Evolutionary conservation across 2,329 filamentous ascomycete species (phyloP).

Genomic region (Ceratocystis ficicola): DNA sequence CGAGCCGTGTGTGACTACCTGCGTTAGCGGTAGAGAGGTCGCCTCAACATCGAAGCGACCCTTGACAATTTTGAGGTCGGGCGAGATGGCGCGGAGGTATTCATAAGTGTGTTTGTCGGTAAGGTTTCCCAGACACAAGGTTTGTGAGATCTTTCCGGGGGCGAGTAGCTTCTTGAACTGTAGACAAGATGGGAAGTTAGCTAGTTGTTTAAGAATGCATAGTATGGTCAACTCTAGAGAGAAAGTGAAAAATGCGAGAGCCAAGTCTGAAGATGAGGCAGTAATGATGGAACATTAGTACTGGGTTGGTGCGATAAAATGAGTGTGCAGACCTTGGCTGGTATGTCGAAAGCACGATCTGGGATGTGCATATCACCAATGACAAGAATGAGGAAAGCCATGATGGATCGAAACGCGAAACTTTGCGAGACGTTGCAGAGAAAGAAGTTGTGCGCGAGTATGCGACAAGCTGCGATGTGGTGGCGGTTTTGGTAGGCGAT

Average conservation of each 20-base stretch:
- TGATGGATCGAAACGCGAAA: slow-evolving; percentile 35
- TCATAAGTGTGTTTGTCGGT: slow-evolving; percentile 72
- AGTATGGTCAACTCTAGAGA: background rate
- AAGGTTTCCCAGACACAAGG: slow-evolving; percentile 66
- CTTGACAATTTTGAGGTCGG: slow-evolving; percentile 58
- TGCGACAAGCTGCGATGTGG: background rate
- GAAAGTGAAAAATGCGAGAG: no score
- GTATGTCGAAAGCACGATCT: slow-evolving; percentile 81
- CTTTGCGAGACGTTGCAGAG: no score
- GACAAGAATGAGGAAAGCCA: slow-evolving; percentile 81
- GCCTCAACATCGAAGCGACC: slow-evolving; percentile 56
- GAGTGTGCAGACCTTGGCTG: slow-evolving; percentile 55
- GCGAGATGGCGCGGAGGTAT: slow-evolving; percentile 62
- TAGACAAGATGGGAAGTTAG: background rate
- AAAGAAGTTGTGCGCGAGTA: background rate
- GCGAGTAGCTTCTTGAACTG: slow-evolving; percentile 79
- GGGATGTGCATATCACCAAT: slow-evolving; percentile 91
- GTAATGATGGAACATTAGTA: background rate
- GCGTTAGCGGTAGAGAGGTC: slow-evolving; percentile 50
- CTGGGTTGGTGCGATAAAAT: background rate
- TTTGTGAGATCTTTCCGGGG: slow-evolving; percentile 72
- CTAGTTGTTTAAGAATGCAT: no score
- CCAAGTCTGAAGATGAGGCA: background rate
- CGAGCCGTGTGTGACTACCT: slow-evolving; percentile 53
- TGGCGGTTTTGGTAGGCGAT: background rate